Evolutionary conservation across 1,139 yeast genomes (phyloP), one percentile per base, ranked within the genome.

Genomic region (Trichomonascaceae sp.): DNA sequence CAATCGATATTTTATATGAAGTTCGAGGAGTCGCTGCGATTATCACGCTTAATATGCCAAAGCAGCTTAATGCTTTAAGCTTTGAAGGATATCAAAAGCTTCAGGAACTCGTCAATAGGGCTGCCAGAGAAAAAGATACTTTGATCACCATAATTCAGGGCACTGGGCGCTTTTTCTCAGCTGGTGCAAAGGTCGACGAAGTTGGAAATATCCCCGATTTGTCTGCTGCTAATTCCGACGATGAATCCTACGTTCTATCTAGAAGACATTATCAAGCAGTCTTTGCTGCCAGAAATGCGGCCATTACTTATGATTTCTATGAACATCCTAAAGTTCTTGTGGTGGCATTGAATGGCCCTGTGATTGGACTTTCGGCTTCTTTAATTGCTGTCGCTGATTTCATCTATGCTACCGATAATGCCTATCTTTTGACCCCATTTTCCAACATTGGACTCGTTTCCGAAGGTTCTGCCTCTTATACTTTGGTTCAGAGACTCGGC

Each of bases 301-400:
- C 78, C 63, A 72, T 88, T 55, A 84, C 95, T 7, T 81, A 83
- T 58, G 74, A 85, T 47, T 83, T 87, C 69, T 80, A 82, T 61
- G 80, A 82, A 64, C 96, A 89, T 68, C 73, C 78, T 20, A 90
- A 89, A 69, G 77, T 88, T 4, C 73, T 89, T 52, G 84, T 84
- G 24, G 82, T 83, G 43, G 91, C 93, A 12, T 75, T 89, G 57
- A 89, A 89, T 64, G 96, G 97, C 1, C 96, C 96, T 0, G 96
- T 83, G 12, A 80, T 89, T 59, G 97, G 97, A 0, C 77, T 89
- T 58, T 74, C 84, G 46, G 83, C 95, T 3, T 90, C 91, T 0
- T 70, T 89, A 53, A 84, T 88, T 30, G 81, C 86, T 22, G 74
- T 86, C 57, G 83, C 88, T 68, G 97, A 89, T 69, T 77, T 89